phyloP scores from a whole-genome alignment of 1,284 basidiomycete species.

The Gymnopus androsaceus region DNA sequence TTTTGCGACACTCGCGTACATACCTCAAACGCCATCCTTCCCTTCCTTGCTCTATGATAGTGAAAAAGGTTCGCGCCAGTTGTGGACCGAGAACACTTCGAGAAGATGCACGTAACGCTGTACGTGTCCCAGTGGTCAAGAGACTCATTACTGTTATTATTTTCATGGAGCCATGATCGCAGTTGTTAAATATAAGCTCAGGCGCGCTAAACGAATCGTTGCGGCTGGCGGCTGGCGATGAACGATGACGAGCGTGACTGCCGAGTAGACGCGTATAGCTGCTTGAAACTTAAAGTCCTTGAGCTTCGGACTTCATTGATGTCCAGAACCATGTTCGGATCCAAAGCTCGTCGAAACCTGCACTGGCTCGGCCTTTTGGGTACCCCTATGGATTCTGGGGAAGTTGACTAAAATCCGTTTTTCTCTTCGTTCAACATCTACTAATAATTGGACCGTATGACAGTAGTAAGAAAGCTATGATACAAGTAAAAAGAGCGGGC shows the following conservation, averaged over 20 bases:
- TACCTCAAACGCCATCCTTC: conserved; percentile 52
- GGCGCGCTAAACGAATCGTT: background rate
- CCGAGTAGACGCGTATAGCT: background rate
- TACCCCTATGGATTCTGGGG: too few species aligned
- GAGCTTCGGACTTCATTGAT: too few species aligned
- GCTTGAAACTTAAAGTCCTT: too few species aligned
- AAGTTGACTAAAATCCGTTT: too few species aligned
- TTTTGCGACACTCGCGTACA: conserved; percentile 11
- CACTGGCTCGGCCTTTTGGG: too few species aligned
- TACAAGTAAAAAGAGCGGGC: background rate
- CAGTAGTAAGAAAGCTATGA: background rate
- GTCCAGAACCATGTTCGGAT: too few species aligned
- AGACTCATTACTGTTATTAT: background rate
- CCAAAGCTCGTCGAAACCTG: too few species aligned
- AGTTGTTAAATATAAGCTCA: background rate
- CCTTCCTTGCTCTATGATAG: conserved; percentile 50
- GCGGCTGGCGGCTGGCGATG: background rate
- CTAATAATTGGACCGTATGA: too few species aligned
- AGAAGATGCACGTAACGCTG: background rate
- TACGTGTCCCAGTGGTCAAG: background rate
- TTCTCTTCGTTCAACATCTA: too few species aligned
- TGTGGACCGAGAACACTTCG: background rate
- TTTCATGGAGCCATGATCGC: background rate
- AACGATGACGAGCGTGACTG: too few species aligned
- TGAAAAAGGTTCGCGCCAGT: conserved; percentile 33